phyloP scores from a whole-genome alignment of 2,329 filamentous ascomycete genomes.

The Ilyonectria mors-panacis region DNA sequence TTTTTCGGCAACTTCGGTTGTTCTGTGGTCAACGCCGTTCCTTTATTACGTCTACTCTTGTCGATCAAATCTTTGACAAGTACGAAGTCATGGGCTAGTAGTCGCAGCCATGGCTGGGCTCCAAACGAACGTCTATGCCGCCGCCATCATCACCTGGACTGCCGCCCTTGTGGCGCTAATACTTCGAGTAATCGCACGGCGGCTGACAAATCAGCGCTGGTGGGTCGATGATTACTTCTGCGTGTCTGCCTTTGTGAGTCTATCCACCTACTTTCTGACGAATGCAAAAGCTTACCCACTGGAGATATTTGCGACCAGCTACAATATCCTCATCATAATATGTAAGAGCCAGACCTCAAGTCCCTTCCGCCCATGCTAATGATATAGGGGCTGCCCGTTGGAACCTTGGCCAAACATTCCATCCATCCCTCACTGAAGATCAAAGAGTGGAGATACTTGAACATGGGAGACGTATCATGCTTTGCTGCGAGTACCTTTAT shows the following conservation, averaged over 20 bases:
- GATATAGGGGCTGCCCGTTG: slow-evolving; percentile 37
- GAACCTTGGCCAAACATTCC: slow-evolving; percentile 38
- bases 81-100: too few species aligned
- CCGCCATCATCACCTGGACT: slow-evolving; percentile 39
- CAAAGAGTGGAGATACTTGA: slow-evolving; percentile 31
- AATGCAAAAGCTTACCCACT: not conserved
- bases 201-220: slow-evolving; percentile 40
- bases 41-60: too few species aligned
- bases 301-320: slow-evolving; percentile 37
- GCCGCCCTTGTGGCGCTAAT: slow-evolving; percentile 37
- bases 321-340: slow-evolving; percentile 36
- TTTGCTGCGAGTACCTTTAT: slow-evolving; percentile 39
- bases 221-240: slow-evolving; percentile 44
- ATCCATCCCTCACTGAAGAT: slow-evolving; percentile 8
- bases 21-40: too few species aligned
- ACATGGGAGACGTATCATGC: slow-evolving; percentile 33
- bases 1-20: too few species aligned
- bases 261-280: too few species aligned
- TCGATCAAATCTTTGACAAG: too few species aligned
- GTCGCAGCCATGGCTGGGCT: slow-evolving; percentile 41
- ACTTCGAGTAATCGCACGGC: slow-evolving; percentile 37
- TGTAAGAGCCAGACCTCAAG: slow-evolving; percentile 26
- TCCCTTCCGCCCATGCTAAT: not conserved
- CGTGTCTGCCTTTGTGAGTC: slow-evolving; percentile 38
- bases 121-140: slow-evolving; percentile 41